Percentiles rank a stretch among this genome's conserved stretches.
Conservation (phyloP, 305 asterid species). For the Solanum hybrid region DNA sequence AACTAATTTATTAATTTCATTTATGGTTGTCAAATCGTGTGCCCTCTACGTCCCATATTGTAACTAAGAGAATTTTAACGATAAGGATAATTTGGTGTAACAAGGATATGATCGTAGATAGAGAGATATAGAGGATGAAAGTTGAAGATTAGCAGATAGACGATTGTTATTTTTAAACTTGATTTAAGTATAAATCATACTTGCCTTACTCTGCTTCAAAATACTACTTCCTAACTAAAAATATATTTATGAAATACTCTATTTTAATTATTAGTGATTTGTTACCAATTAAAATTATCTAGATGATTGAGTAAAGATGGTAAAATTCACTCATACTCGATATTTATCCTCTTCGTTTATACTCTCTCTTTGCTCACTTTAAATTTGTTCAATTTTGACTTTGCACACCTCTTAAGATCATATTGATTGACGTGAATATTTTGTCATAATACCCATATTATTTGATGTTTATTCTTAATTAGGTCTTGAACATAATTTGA, state of each 20-base stretch:
- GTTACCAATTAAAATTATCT: neutral
- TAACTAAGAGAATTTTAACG: neutral
- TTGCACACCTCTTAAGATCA: neutral
- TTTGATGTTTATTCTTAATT: too few relatives aligned
- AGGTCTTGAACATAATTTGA: neutral
- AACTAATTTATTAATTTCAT: neutral
- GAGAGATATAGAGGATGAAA: neutral
- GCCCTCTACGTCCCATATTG: neutral
- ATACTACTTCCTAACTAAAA: neutral
- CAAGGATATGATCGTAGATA: neutral
- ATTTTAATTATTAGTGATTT: neutral
- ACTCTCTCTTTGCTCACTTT: too few relatives aligned
- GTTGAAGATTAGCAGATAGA: neutral
- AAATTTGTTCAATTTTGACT: neutral
- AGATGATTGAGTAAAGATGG: too few relatives aligned
- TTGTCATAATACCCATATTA: too few relatives aligned
- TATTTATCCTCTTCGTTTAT: too few relatives aligned
- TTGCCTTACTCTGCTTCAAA: neutral
- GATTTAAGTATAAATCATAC: neutral
- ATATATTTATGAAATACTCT: neutral
- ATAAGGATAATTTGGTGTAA: neutral
- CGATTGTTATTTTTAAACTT: too few relatives aligned
- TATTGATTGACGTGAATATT: neutral
- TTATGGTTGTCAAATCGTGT: neutral
- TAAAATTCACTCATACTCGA: neutral